Conservation (phyloP, 2,329 filamentous ascomycete species). For the Cercospora janseana region DNA sequence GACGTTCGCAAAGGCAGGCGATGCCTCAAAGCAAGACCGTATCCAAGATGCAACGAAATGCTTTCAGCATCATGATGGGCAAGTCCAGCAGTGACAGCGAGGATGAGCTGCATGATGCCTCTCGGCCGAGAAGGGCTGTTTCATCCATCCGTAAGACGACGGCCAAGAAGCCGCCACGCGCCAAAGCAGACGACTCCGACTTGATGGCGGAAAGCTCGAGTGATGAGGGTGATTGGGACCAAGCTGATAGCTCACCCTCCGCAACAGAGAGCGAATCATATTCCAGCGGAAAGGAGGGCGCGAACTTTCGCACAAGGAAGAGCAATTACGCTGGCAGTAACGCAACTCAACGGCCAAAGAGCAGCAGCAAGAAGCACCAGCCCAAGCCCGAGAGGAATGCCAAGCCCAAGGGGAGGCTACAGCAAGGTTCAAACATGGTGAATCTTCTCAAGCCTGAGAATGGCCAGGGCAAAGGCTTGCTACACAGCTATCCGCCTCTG, state of each 20-base stretch:
- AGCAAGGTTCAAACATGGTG: constrained; percentile 6
- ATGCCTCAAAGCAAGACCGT: no score
- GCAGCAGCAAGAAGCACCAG: no score
- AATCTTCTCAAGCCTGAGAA: background rate
- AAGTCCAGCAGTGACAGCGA: background rate
- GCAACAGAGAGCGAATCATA: background rate
- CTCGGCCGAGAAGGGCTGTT: background rate
- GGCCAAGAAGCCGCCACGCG: background rate
- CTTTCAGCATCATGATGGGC: constrained; percentile 2
- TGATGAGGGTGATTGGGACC: background rate
- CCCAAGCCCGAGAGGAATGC: no score
- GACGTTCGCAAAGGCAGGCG: no score
- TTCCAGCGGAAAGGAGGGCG: background rate
- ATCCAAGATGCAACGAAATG: background rate
- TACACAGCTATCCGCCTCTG: constrained; percentile 47
- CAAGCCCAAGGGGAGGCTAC: background rate
- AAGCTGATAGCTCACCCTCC: background rate
- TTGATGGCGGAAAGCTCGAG: background rate
- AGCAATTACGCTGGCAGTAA: no score
- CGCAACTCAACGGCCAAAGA: no score
- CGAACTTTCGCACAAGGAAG: background rate
- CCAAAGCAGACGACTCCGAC: background rate
- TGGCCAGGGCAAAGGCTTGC: constrained; percentile 1
- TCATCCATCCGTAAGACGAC: background rate
- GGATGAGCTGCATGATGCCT: background rate